These are phyloP conservation scores for Alternaria infectoria DNA, from an alignment of 2,329 filamentous ascomycete genomes.

Conservation along the genomic window DNA sequence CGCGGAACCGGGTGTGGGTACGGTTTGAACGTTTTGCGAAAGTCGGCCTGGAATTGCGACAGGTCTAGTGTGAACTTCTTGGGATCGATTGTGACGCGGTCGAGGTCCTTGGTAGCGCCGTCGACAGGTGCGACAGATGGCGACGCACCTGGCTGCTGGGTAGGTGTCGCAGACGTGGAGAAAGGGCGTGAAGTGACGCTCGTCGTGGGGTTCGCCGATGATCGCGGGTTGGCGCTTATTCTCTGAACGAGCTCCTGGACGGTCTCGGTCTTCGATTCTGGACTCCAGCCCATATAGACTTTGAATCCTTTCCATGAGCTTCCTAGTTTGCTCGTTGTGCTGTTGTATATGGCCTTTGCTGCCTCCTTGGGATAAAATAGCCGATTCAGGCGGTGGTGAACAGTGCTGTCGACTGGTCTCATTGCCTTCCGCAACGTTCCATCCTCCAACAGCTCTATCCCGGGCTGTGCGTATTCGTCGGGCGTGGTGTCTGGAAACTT, in stretches of 20 bases:
- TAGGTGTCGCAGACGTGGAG: slow-evolving; percentile 18
- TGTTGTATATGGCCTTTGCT: slow-evolving; percentile 31
- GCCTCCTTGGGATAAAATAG: slow-evolving; percentile 29
- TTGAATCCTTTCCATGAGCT: slow-evolving; percentile 31
- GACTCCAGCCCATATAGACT: slow-evolving; percentile 33
- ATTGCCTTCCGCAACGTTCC: slow-evolving; percentile 39
- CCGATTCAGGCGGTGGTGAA: slow-evolving; percentile 47
- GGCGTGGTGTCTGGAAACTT: slow-evolving; percentile 57
- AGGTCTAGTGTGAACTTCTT: slow-evolving; percentile 37
- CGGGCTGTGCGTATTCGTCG: slow-evolving; percentile 55
- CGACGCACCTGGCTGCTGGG: slow-evolving; percentile 19
- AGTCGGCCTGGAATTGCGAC: slow-evolving; percentile 30
- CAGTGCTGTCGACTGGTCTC: slow-evolving; percentile 32
- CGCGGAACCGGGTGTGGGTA: slow-evolving; percentile 46
- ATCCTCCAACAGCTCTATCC: slow-evolving; percentile 51
- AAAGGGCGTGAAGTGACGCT: slow-evolving; percentile 11
- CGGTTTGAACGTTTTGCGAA: slow-evolving; percentile 27
- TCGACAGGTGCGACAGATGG: slow-evolving; percentile 11
- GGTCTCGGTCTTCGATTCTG: slow-evolving; percentile 17
- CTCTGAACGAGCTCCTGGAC: slow-evolving; percentile 21
- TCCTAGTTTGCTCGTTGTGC: slow-evolving; percentile 26
- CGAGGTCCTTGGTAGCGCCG: slow-evolving; percentile 25
- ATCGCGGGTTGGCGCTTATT: slow-evolving; percentile 7
- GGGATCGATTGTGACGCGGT: slow-evolving; percentile 33
- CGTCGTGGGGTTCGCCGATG: slow-evolving; percentile 4